Evolutionary conservation across 768 basidiomycete species (phyloP), one percentile per base, ranked within the genome.

Genomic region (Boletus eberwhitei): DNA sequence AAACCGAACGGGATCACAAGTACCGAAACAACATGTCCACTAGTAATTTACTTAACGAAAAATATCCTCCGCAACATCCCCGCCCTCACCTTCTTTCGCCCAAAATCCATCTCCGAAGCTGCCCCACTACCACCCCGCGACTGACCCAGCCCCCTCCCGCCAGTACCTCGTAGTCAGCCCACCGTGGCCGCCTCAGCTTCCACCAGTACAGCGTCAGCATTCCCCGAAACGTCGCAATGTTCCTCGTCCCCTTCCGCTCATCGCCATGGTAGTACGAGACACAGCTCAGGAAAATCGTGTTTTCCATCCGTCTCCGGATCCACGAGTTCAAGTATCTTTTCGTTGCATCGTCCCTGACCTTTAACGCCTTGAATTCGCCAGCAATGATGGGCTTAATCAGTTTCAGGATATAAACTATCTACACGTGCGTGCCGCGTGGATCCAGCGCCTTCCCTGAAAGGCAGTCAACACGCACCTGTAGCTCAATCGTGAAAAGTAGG

Each of bases 261-360:
- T 74, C 61, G 44, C 57, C 57, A 68, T 71, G 71, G 63, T 85
- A 50, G 50, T 35, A 49, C 49, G 52, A 52, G 50, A 38, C 37
- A 85, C 83, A 84, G 24, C 77, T 74, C 37, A 75, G 74, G 77
- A 79, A 57, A 57, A 57, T 39, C 54, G 43, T 49, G 45, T 39
- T 57, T 57, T 47, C 24, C 54, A 84, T 69, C 35, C 80, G 75
- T 21, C 61, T 60, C 59, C 81, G 80, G 54, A 86, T 55, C 77
- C 78, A 49, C 22, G 22, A 22, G 22, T 39, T 31, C n/a, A n/a
- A n/a, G 37, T 40, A 39, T 39, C 31, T 17, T 32, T 24, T 51
- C 29, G 37, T 21, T 16, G 36, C 37, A 31, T 52, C 50, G 26
- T 45, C 34, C 24, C 22, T 44, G 22, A 42, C 42, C 24, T 24